These are phyloP conservation scores for Cytospora chrysosperma DNA, from an alignment of 2,329 filamentous ascomycete species.

Conservation along the genomic window DNA sequence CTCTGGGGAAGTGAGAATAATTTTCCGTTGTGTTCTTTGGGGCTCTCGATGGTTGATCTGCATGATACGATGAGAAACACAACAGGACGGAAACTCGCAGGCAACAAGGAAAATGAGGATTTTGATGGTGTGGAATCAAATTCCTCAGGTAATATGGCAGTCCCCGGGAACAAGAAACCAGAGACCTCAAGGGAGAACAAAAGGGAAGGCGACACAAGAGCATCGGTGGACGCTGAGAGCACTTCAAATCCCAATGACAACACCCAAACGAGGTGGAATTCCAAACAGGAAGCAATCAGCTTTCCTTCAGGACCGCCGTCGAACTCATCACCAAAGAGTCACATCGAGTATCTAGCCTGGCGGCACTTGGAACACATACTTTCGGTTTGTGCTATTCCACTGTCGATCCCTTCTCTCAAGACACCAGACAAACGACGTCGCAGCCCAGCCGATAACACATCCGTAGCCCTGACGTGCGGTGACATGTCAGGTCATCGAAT, in stretches of 20 bases:
- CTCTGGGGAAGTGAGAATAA: not conserved
- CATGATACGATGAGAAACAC: not conserved
- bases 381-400: slow-evolving; percentile 7
- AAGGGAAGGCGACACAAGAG: not conserved
- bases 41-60: not conserved
- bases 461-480: slow-evolving; percentile 21
- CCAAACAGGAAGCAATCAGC: too few relatives aligned
- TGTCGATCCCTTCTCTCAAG: not conserved
- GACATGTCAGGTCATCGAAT: slow-evolving; percentile 23
- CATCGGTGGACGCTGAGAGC: not conserved
- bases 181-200: not conserved
- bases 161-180: not conserved
- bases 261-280: not conserved
- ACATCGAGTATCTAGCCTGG: slow-evolving; percentile 12
- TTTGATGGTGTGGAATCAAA: too few relatives aligned
- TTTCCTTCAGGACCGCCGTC: not conserved
- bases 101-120: not conserved
- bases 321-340: not conserved
- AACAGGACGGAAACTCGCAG: not conserved
- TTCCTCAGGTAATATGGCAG: not conserved
- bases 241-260: not conserved
- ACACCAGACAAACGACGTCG: not conserved
- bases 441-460: not conserved
- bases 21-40: not conserved
- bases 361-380: slow-evolving; percentile 20